Evolutionary conservation across 768 basidiomycete genomes (phyloP).

Genomic region (Podaxis sp.): DNA sequence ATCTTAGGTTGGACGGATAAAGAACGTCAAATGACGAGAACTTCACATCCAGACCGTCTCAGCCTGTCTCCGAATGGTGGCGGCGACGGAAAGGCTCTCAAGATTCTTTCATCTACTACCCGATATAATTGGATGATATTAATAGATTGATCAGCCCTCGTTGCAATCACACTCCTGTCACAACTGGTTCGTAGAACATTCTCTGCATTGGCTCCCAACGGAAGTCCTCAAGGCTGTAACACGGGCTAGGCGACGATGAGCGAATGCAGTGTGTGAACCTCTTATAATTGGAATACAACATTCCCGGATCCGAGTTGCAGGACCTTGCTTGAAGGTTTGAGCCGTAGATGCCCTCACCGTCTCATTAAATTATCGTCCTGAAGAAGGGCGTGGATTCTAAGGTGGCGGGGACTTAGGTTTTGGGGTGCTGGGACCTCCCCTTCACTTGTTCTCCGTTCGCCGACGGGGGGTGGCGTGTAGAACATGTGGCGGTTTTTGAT

Average conservation of each 20-base stretch:
- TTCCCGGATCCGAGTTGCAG: background rate
- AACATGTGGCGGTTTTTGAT: background rate
- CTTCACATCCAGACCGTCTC: background rate
- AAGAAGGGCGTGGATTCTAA: background rate
- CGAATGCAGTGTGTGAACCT: background rate
- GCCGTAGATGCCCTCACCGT: background rate
- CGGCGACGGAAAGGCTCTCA: background rate
- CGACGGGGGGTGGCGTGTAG: slow-evolving; percentile 1
- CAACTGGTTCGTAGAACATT: slow-evolving; percentile 13
- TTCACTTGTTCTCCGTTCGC: slow-evolving; percentile 5
- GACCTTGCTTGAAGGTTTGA: background rate
- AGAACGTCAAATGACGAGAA: slow-evolving; percentile 7
- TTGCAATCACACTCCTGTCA: slow-evolving; percentile 14
- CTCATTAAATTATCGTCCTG: background rate
- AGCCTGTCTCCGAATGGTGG: slow-evolving; percentile 4
- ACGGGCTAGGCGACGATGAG: slow-evolving; percentile 4
- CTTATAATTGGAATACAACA: slow-evolving; percentile 3
- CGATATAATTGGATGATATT: slow-evolving; percentile 15
- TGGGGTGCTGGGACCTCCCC: background rate
- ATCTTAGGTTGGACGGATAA: background rate
- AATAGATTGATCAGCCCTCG: slow-evolving; percentile 14
- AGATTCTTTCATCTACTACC: background rate
- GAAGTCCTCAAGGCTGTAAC: slow-evolving; percentile 5
- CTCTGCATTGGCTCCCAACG: background rate
- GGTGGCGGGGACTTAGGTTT: background rate